phyloP scores from a whole-genome alignment of 2,329 filamentous ascomycete species.

The Podosphaera xanthii region DNA sequence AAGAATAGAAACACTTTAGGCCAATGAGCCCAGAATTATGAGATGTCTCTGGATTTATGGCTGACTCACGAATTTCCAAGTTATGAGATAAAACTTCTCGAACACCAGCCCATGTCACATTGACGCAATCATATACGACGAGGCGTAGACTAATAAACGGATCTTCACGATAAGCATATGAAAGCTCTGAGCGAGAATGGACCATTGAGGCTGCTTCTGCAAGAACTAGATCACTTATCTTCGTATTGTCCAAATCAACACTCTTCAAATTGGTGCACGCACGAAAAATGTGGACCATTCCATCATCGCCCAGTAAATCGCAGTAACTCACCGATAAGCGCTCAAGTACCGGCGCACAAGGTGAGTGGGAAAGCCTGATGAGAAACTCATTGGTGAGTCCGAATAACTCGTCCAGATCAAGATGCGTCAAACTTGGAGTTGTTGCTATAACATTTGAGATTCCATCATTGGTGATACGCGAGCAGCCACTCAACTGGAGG shows the following conservation, averaged over 20 bases:
- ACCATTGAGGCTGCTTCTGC: constrained; percentile 69
- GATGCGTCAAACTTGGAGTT: constrained; percentile 53
- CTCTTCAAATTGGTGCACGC: constrained; percentile 44
- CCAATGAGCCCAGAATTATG: constrained; percentile 62
- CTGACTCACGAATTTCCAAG: constrained; percentile 40
- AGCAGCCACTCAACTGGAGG: constrained; percentile 60
- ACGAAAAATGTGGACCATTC: constrained; percentile 65
- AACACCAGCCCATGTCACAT: constrained; percentile 81
- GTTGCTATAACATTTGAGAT: constrained; percentile 52
- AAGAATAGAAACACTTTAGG: constrained; percentile 85
- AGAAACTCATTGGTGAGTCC: constrained; percentile 55
- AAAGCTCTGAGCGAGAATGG: constrained; percentile 30
- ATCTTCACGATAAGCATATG: constrained; percentile 10
- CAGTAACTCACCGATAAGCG: constrained; percentile 83
- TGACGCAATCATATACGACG: constrained; percentile 75
- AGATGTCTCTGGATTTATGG: constrained; percentile 4
- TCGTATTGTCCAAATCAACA: constrained; percentile 81
- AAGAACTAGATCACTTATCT: constrained; percentile 66
- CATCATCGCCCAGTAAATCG: constrained; percentile 59
- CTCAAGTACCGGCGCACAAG: constrained; percentile 46
- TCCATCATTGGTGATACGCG: constrained; percentile 47
- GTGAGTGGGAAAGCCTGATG: constrained; percentile 47
- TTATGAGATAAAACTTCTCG: constrained; percentile 73
- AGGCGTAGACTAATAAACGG: constrained; percentile 37
- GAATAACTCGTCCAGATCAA: constrained; percentile 73